Conservation (phyloP, 148 eudicot genomes). For the Rhododendron griersonianum region DNA sequence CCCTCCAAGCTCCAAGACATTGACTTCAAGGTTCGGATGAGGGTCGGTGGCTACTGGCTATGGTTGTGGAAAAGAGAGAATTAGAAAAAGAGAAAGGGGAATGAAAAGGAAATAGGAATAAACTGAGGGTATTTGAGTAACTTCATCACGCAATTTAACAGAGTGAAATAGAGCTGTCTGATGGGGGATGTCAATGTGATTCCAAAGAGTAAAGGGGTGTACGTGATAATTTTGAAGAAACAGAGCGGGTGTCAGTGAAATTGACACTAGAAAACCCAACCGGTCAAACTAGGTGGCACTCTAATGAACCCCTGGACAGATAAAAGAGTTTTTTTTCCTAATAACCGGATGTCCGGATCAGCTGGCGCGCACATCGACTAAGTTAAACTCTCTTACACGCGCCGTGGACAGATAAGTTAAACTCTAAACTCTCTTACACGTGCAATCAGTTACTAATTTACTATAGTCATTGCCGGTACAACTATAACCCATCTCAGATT, state of each 20-base stretch:
- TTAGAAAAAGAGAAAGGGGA: not conserved
- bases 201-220: not conserved
- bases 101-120: not conserved
- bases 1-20: no score
- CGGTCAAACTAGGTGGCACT: not conserved
- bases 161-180: not conserved
- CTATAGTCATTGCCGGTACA: not conserved
- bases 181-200: not conserved
- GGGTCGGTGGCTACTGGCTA: not conserved
- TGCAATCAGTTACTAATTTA: not conserved
- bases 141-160: not conserved
- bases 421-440: not conserved
- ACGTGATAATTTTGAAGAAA: not conserved
- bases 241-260: not conserved
- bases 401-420: no score
- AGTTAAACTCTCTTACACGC: not conserved
- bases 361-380: rapidly evolving
- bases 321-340: no score
- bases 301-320: no score
- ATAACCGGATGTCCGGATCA: no score
- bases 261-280: not conserved
- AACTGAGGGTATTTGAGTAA: not conserved
- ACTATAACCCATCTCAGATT: not conserved
- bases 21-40: no score
- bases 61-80: not conserved